These are phyloP conservation scores for Jacaranda copaia DNA, from an alignment of 257 asterid genomes.

Conservation along the genomic window DNA sequence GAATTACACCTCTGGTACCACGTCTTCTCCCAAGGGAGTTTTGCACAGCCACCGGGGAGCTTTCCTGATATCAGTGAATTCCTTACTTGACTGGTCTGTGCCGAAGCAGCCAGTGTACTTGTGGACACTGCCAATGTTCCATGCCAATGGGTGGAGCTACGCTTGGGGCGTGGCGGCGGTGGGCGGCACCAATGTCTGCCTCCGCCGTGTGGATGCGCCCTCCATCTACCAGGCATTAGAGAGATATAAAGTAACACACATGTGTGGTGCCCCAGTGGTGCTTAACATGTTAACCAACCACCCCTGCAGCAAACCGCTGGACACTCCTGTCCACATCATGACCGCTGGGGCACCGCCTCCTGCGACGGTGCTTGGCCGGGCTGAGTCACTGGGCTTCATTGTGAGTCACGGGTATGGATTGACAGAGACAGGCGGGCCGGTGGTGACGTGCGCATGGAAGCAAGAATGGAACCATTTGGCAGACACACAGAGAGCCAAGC, in stretches of 20 bases:
- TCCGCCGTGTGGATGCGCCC: constrained; percentile 48
- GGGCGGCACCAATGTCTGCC: constrained; percentile 59
- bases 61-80: constrained; percentile 32
- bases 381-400: constrained; percentile 37
- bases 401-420: constrained; percentile 59
- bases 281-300: constrained; percentile 50
- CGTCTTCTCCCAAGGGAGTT: constrained; percentile 64
- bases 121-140: constrained; percentile 66
- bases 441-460: constrained; percentile 54
- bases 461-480: constrained; percentile 40
- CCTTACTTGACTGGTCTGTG: constrained; percentile 49
- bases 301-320: constrained; percentile 23
- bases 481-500: constrained; percentile 37
- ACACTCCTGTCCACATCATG: constrained; percentile 38
- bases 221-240: constrained; percentile 38
- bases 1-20: constrained; percentile 72
- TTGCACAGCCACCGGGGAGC: constrained; percentile 58
- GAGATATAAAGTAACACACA: constrained; percentile 37
- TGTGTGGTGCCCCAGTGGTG: constrained; percentile 61
- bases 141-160: constrained; percentile 65
- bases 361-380: constrained; percentile 40
- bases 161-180: constrained; percentile 63
- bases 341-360: constrained; percentile 62
- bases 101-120: constrained; percentile 50
- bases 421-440: constrained; percentile 55